Evolutionary conservation across 257 asterid genomes (phyloP).

Genomic region (Salvia splendens): DNA sequence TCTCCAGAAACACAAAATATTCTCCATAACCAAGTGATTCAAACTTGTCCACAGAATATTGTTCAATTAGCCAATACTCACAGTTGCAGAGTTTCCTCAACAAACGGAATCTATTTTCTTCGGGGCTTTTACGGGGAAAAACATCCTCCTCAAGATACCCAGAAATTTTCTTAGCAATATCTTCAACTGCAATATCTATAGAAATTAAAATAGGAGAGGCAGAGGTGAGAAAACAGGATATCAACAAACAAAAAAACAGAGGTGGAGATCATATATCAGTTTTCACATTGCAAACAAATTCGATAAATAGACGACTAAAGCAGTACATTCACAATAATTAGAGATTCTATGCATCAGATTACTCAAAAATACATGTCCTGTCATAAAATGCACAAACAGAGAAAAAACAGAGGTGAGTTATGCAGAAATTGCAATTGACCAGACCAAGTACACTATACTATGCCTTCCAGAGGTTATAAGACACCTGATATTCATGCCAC

Average conservation of each 20-base stretch:
- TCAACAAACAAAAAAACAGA: constrained; percentile 12
- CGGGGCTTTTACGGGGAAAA: constrained; percentile 31
- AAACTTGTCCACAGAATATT: constrained; percentile 54
- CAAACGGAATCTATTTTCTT: constrained; percentile 45
- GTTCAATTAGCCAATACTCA: constrained; percentile 66
- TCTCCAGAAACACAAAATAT: constrained; percentile 65
- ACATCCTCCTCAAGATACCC: constrained; percentile 58
- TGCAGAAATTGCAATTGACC: constrained; percentile 1
- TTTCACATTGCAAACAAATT: not conserved
- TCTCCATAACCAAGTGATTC: constrained; percentile 84
- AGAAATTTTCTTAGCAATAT: constrained; percentile 58
- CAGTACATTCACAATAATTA: not conserved
- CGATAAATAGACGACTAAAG: too few species aligned
- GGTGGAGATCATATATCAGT: not conserved
- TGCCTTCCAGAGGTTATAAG: constrained; percentile 23
- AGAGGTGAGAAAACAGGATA: constrained; percentile 25
- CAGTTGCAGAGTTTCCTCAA: constrained; percentile 67
- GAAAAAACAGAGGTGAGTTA: not conserved
- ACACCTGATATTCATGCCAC: constrained; percentile 1
- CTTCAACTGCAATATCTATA: constrained; percentile 60
- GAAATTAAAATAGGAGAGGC: constrained; percentile 26
- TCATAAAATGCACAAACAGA: not conserved
- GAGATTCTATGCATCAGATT: constrained; percentile 9
- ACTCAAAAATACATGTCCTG: not conserved
- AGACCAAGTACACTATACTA: constrained; percentile 11